Evolutionary conservation across 2,329 filamentous ascomycete species (phyloP), one percentile per base, ranked within the genome.

Genomic region (Rutstroemia sp.): DNA sequence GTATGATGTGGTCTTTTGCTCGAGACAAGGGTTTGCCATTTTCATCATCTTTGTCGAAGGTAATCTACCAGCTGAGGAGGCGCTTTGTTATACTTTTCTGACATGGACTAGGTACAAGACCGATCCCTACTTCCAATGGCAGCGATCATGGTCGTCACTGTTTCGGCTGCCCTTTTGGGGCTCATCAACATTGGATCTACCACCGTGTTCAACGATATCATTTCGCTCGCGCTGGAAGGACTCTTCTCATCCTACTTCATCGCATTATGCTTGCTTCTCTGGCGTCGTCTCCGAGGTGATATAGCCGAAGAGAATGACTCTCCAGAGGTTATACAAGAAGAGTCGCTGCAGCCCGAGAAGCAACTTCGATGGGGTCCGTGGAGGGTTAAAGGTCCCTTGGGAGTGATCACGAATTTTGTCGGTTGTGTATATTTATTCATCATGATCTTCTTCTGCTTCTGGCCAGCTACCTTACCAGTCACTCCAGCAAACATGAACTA

Each of bases 181-280:
- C 57, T 64, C 17, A 79, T 79, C 69, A 78, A 75, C 65, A 73
- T 79, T 57, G 77, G 75, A 38, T 78, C 73, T 8, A 66, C 71
- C 1, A 72, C 73, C 3, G 78, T 76, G 6, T 77, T 80, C 65
- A 77, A 79, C 62, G 76, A 74, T 54, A 73, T 80, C 54, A 71
- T 75, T 8, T 78, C 76, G 3, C 70, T 81, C n/a, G 21, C 14
- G 14, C 73, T 75, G 36, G 71, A 78, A 46, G 73, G 70, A 21
- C 72, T 75, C 0, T 70, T 80, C 10, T 74, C 78, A 46, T 72
- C 72, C 17, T 76, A 49, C 19, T n/a, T 49, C 27, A 9, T 49
- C n/a, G 21, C 23, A 14, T 34, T 21, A 21, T n/a, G 47, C n/a
- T 36, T 49, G n/a, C 30, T 49, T 23, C 27, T 49, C 19, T 49